phyloP scores from a whole-genome alignment of 1,284 basidiomycete genomes.

The Cystobasidium sp. region DNA sequence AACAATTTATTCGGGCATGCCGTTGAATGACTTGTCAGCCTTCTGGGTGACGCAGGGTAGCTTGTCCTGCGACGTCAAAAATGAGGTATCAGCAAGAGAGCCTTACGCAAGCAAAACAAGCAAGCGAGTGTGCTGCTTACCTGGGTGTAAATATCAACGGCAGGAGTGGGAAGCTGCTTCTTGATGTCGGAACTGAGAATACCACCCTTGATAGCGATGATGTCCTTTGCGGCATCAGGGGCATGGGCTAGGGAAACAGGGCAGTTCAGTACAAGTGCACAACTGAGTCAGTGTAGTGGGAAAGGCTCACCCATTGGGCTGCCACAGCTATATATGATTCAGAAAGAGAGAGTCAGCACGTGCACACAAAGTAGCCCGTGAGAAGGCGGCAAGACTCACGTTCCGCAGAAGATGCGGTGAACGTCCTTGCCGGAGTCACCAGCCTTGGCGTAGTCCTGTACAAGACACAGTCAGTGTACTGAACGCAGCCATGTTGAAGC shows the following conservation, averaged over 20 bases:
- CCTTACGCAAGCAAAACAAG: background rate
- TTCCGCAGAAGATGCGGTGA: slow-evolving; percentile 42
- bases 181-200: slow-evolving; percentile 26
- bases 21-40: slow-evolving; percentile 36
- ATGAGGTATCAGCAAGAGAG: background rate
- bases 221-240: slow-evolving; percentile 43
- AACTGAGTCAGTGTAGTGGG: background rate
- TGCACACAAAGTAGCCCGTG: background rate
- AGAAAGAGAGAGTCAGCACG: background rate
- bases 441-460: slow-evolving; percentile 36
- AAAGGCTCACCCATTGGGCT: slow-evolving; percentile 24
- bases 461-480: background rate
- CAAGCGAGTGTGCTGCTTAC: background rate
- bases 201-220: slow-evolving; percentile 44
- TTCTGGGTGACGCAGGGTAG: slow-evolving; percentile 37
- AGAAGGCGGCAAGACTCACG: slow-evolving; percentile 2
- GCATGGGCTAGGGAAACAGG: slow-evolving; percentile 25
- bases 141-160: slow-evolving; percentile 41
- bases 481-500: background rate
- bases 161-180: slow-evolving; percentile 34
- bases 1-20: slow-evolving; percentile 23
- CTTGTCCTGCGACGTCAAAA: slow-evolving; percentile 29
- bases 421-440: slow-evolving; percentile 43
- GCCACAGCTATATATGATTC: slow-evolving; percentile 7
- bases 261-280: background rate